A percentile compares a stretch with the other conserved stretches of the same genome.
Evolutionary conservation across 2,329 filamentous ascomycete genomes (phyloP).

Genomic region (Fusarium succisae): DNA sequence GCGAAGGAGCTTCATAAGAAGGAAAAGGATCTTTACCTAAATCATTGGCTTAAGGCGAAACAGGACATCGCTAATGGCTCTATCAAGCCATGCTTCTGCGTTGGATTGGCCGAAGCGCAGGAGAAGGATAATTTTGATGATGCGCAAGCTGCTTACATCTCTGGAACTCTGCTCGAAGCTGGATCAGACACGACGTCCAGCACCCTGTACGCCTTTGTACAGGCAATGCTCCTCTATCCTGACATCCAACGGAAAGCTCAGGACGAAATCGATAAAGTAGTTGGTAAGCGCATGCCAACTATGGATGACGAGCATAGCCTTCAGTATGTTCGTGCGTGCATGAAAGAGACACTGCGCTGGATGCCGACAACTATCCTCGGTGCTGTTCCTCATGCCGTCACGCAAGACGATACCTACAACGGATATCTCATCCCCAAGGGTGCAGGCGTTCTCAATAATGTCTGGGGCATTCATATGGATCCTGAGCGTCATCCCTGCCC

Average conservation of each 20-base stretch:
- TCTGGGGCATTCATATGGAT: conserved; percentile 65
- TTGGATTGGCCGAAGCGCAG: conserved; percentile 1
- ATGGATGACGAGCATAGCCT: conserved; percentile 55
- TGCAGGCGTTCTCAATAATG: conserved; percentile 34
- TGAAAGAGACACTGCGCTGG: conserved; percentile 49
- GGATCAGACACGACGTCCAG: conserved; percentile 46
- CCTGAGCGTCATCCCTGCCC: conserved; percentile 68
- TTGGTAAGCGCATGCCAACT: conserved; percentile 52
- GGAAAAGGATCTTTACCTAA: neutral
- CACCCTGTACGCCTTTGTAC: conserved; percentile 48
- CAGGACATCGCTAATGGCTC: conserved; percentile 20
- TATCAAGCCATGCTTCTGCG: conserved; percentile 16
- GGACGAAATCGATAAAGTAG: conserved; percentile 56
- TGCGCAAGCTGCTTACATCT: conserved; percentile 13
- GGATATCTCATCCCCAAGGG: conserved; percentile 44
- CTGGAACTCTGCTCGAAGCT: conserved; percentile 39
- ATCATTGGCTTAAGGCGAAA: neutral
- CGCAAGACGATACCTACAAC: conserved; percentile 39
- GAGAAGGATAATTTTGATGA: conserved; percentile 1
- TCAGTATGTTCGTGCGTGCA: conserved; percentile 52
- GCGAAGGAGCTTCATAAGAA: conserved; percentile 3
- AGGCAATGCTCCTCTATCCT: conserved; percentile 57
- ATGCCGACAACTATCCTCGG: conserved; percentile 44
- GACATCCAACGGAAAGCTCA: conserved; percentile 55
- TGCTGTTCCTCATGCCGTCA: conserved; percentile 50